These are phyloP conservation scores for Phyllostachys edulis DNA, from an alignment of 176 grass and related monocot species.

Conservation along the genomic window DNA sequence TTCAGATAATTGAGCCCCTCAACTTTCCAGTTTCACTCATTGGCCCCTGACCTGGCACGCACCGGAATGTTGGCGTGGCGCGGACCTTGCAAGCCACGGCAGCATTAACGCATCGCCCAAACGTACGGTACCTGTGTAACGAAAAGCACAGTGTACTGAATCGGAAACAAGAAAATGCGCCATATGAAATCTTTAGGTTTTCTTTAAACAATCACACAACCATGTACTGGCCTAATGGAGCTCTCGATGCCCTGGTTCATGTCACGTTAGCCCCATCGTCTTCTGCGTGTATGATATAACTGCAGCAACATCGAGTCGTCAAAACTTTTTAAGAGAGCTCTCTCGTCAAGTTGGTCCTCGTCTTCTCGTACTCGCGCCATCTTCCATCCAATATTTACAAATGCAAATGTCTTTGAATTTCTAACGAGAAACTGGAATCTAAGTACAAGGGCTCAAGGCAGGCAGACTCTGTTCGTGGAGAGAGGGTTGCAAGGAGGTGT, in stretches of 20 bases:
- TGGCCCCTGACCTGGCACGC: too few relatives aligned
- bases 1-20: too few relatives aligned
- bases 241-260: not conserved
- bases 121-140: not conserved
- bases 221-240: not conserved
- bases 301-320: not conserved
- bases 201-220: not conserved
- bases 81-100: too few relatives aligned
- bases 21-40: too few relatives aligned
- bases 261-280: not conserved
- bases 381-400: conserved; percentile 34
- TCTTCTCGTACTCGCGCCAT: not conserved
- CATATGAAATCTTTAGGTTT: not conserved
- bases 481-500: not conserved
- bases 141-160: not conserved
- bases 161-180: not conserved
- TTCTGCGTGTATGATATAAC: not conserved
- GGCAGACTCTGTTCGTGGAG: not conserved
- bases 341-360: not conserved
- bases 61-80: too few relatives aligned
- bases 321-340: not conserved
- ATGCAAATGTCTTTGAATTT: conserved; percentile 15
- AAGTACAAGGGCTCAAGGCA: not conserved
- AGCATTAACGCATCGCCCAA: too few relatives aligned
- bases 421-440: conserved; percentile 5